Percentiles rank a stretch among this genome's conserved stretches.
Conservation (phyloP, 768 basidiomycete genomes). For the Tulasnella sp. region DNA sequence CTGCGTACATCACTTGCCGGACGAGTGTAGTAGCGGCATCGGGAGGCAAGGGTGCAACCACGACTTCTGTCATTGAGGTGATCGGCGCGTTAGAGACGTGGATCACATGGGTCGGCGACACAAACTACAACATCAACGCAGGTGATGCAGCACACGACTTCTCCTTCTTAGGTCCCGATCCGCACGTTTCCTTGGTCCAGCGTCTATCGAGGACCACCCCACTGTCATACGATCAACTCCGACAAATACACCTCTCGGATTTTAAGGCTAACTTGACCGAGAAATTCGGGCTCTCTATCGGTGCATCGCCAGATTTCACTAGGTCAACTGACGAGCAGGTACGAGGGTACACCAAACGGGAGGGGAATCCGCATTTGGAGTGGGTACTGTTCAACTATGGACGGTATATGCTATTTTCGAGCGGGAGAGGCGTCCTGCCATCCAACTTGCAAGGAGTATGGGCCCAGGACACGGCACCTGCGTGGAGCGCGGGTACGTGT, state of each 20-base stretch:
- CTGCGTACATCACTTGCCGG: not conserved
- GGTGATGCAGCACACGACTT: conserved; percentile 45
- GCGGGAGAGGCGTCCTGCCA: conserved; percentile 51
- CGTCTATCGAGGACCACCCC: conserved; percentile 26
- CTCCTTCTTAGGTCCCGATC: conserved; percentile 53
- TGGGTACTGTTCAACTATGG: conserved; percentile 67
- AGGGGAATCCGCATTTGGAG: conserved; percentile 55
- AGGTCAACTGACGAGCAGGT: conserved; percentile 49
- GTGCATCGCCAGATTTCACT: conserved; percentile 41
- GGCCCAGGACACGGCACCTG: conserved; percentile 41
- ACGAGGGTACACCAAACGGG: conserved; percentile 39
- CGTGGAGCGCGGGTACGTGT: conserved; percentile 51
- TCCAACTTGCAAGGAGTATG: conserved; percentile 69
- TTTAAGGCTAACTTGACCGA: conserved; percentile 31
- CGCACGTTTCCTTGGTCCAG: conserved; percentile 36
- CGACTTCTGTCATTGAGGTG: conserved; percentile 34
- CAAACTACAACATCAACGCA: conserved; percentile 52
- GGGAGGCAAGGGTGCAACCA: conserved; percentile 24
- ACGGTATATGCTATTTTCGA: conserved; percentile 51
- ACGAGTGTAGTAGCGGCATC: conserved; percentile 22
- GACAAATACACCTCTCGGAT: conserved; percentile 43
- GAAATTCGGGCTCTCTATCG: conserved; percentile 46
- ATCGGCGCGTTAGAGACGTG: conserved; percentile 40
- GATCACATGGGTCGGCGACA: conserved; percentile 66
- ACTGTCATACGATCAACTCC: conserved; percentile 31